phyloP scores from a whole-genome alignment of 768 basidiomycete genomes.

The Leucogyrophana mollusca region DNA sequence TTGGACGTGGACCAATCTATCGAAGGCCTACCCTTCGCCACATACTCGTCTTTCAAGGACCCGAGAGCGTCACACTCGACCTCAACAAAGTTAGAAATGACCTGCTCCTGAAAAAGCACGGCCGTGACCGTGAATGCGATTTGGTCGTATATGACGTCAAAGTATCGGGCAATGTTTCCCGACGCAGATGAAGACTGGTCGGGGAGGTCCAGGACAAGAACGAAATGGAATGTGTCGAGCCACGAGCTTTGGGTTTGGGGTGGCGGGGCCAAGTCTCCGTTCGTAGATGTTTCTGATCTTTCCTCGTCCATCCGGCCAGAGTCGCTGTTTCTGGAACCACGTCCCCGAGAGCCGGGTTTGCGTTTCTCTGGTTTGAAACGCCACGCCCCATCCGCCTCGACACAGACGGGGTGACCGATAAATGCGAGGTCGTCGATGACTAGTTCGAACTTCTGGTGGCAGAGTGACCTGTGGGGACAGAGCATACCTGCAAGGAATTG shows the following conservation, averaged over 20 bases:
- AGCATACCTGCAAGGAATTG: constrained; percentile 81
- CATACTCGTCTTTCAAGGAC: constrained; percentile 66
- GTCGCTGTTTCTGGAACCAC: constrained; percentile 50
- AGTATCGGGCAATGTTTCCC: constrained; percentile 73
- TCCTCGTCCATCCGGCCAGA: constrained; percentile 34
- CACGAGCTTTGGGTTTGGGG: constrained; percentile 39
- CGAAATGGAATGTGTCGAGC: constrained; percentile 81
- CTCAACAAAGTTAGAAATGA: constrained; percentile 83
- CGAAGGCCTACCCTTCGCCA: constrained; percentile 58
- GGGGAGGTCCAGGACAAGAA: constrained; percentile 84
- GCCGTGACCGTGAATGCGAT: constrained; percentile 89
- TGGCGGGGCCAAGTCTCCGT: constrained; percentile 31
- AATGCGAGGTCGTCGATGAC: constrained; percentile 90
- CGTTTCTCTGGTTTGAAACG: constrained; percentile 64
- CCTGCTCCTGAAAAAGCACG: constrained; percentile 90
- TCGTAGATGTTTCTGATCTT: constrained; percentile 29
- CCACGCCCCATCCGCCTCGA: constrained; percentile 73
- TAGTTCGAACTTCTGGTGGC: constrained; percentile 94
- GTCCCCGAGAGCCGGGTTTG: constrained; percentile 50
- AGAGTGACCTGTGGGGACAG: constrained; percentile 74
- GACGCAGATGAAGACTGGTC: constrained; percentile 85
- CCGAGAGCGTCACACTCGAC: constrained; percentile 72
- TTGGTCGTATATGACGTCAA: constrained; percentile 87
- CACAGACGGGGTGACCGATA: constrained; percentile 91
- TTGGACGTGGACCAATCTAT: not conserved